Base-by-base conservation (phyloP, 139 green algal genomes). In the Coccomyxa sp. region DNA sequence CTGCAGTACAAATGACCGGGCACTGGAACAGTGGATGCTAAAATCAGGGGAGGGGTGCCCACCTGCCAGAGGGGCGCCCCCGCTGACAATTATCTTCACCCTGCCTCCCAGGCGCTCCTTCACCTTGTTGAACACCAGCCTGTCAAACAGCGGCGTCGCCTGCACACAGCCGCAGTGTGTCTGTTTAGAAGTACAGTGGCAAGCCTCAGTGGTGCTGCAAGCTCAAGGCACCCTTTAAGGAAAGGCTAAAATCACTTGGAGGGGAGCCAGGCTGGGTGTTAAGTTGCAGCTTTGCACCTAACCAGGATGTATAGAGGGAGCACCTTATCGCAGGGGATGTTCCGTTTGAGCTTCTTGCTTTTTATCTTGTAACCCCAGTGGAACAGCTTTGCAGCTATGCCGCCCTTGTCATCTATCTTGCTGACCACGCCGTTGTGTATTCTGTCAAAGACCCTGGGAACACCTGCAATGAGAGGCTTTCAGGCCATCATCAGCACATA, bases 381-480 rank as follows among this genome's bases (percentile, higher is more conserved):
- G 89, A 93, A 95, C 8, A 96, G 88, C n/a, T 82, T 77, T n/a
- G 81, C 79, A 88, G 93, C 93, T 31, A 95, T 3, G 7, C 75
- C 76, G 39, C 88, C 81, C 9, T 76, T 38, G n/a, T 14, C n/a
- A 6, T 79, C 69, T 29, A 83, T 73, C 83, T 93, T 85, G 38
- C 41, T 38, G 64, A 88, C 88, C 41, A 94, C 90, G 68, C 91
- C 85, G 7, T 81, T 73, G 87, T 98, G 97, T 86, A 99, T 98
- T 82, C 95, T 88, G 83, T 99, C 96, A 84, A 96, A 99, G 18
- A 99, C 94, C 55, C 96, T 90, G 0, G 96, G 96, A 80, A 99
- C 96, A 34, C 95, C 64, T 71, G 64, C 35, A 12, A 58, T 16
- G 16, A 58, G 16, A 58, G 16, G n/a, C n/a, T n/a, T n/a, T n/a